Conservation (phyloP, 73 alveolate species). For the Durusdinium trenchii region DNA sequence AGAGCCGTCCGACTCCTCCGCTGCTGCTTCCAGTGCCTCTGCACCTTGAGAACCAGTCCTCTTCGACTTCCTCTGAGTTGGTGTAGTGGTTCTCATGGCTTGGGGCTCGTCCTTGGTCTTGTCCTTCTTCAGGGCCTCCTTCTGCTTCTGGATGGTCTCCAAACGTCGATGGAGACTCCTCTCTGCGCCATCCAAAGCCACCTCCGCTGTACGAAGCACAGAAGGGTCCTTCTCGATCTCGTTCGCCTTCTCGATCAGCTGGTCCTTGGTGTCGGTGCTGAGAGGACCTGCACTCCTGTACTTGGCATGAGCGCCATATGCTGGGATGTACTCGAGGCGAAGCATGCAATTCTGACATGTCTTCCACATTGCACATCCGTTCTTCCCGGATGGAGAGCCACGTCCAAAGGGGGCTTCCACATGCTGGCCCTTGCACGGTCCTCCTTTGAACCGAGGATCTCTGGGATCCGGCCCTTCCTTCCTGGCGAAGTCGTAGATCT, state of each 20-base stretch:
- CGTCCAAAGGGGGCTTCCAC: neutral
- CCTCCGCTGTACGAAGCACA: neutral
- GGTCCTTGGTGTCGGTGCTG: neutral
- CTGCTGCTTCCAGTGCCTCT: neutral
- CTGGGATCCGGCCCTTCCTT: neutral
- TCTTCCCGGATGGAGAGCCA: neutral
- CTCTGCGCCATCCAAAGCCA: neutral
- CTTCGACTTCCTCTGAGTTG: neutral
- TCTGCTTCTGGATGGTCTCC: conserved; percentile 12
- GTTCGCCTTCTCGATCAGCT: neutral
- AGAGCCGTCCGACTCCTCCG: neutral
- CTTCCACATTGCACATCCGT: neutral
- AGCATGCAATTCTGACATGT: neutral
- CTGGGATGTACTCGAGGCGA: neutral
- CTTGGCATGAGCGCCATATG: neutral
- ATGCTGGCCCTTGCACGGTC: neutral
- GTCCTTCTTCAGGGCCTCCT: no score
- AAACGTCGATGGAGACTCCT: neutral
- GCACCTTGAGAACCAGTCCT: neutral
- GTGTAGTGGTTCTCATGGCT: neutral
- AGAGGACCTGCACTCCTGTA: neutral
- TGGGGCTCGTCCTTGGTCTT: no score
- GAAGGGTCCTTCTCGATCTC: neutral
- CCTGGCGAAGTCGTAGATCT: conserved; percentile 15
- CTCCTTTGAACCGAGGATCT: neutral